phyloP scores from a whole-genome alignment of 2,329 filamentous ascomycete species.

The Fusarium lyarnte region DNA sequence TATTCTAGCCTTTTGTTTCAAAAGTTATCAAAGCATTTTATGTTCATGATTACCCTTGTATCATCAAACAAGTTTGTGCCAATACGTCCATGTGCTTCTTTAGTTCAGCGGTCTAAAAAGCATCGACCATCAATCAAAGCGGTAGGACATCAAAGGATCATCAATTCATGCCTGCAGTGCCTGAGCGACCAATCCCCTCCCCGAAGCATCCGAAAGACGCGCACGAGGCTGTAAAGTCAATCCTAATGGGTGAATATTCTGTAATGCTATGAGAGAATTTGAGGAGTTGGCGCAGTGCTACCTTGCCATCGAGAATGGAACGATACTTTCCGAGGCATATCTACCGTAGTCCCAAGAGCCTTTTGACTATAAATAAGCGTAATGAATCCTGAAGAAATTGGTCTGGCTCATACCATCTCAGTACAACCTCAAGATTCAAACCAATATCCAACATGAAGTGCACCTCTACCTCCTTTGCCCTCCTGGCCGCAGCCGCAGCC shows the following conservation, averaged over 20 bases:
- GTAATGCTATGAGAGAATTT: not conserved
- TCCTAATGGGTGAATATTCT: not conserved
- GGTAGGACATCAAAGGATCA: not conserved
- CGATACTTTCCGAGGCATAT: not conserved
- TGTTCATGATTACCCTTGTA: no score
- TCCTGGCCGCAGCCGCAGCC: not conserved
- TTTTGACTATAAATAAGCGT: not conserved
- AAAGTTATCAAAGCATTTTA: not conserved
- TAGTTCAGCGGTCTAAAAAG: not conserved
- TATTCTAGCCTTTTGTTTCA: not conserved
- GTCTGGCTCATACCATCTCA: not conserved
- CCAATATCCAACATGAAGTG: not conserved
- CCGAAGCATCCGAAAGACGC: not conserved
- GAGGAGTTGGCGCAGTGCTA: not conserved
- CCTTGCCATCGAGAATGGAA: not conserved
- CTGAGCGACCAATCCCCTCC: not conserved
- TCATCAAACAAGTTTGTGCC: not conserved
- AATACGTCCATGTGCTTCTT: not conserved
- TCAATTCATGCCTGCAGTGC: not conserved
- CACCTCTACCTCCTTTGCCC: not conserved
- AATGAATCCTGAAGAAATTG: not conserved
- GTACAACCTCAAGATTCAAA: not conserved
- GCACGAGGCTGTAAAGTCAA: not conserved
- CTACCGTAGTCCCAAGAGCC: fast-evolving
- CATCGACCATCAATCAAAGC: not conserved